Percentiles rank a stretch among this genome's conserved stretches.
These are phyloP conservation scores for Kwoniella dejecticola DNA, from an alignment of 768 basidiomycete species.

Conservation along the genomic window DNA sequence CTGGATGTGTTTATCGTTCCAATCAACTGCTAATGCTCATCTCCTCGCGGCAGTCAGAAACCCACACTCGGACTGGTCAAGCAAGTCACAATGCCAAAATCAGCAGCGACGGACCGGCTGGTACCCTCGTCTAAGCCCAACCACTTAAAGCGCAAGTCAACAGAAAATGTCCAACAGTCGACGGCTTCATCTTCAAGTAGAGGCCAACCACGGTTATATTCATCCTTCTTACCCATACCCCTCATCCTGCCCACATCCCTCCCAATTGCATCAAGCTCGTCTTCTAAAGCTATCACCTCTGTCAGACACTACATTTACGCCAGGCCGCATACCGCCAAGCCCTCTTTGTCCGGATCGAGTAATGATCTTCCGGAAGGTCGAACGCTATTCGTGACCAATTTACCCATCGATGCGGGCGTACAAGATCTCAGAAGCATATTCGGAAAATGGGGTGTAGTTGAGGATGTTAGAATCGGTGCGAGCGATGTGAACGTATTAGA, in stretches of 20 bases:
- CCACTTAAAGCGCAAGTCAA: no score
- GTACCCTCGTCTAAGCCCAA: no score
- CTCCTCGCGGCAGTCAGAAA: no score
- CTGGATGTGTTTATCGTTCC: no score
- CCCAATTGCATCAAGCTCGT: conserved; percentile 10
- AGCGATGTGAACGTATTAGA: conserved; percentile 39
- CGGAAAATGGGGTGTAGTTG: conserved; percentile 73
- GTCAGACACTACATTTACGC: conserved; percentile 64
- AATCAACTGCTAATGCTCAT: no score
- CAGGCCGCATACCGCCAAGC: conserved; percentile 61
- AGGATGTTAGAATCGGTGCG: conserved; percentile 52
- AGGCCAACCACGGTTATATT: conserved; percentile 33
- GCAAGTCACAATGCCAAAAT: no score
- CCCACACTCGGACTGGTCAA: no score
- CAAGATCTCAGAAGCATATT: conserved; percentile 77
- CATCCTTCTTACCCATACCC: conserved; percentile 44
- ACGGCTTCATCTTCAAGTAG: no score
- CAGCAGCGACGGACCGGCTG: no score
- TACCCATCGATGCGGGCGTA: conserved; percentile 85
- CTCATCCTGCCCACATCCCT: conserved; percentile 31
- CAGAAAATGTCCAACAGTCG: no score
- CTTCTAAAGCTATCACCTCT: background rate
- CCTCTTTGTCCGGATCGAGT: conserved; percentile 31
- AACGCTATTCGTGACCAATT: conserved; percentile 84
- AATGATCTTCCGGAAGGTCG: conserved; percentile 58